Conservation (phyloP, 176 grass and related monocot species). For the Zoysia japonica region DNA sequence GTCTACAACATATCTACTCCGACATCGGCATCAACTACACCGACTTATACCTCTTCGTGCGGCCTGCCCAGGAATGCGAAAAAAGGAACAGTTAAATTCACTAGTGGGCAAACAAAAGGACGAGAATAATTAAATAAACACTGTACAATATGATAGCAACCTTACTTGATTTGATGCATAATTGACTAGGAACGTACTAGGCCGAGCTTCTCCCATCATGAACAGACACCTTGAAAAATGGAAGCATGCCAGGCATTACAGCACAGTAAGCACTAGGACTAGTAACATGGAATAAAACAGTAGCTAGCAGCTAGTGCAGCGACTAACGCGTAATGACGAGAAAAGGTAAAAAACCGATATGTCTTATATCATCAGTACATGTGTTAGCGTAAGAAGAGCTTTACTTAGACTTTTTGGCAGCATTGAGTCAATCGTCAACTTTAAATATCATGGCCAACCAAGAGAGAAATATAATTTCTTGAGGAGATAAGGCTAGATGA, state of each 20-base stretch:
- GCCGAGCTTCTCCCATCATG: neutral
- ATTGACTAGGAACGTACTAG: neutral
- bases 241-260: neutral
- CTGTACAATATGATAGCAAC: neutral
- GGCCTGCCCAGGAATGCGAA: too few relatives aligned
- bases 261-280: neutral
- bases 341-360: neutral
- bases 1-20: too few relatives aligned
- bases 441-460: constrained; percentile 32
- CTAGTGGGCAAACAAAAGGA: neutral
- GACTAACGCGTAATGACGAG: neutral
- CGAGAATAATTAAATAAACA: neutral
- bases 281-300: neutral
- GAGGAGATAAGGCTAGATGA: constrained; percentile 33
- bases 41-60: too few relatives aligned
- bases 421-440: constrained; percentile 40
- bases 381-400: constrained; percentile 21
- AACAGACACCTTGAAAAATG: constrained; percentile 9
- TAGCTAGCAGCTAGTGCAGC: neutral
- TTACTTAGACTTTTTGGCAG: constrained; percentile 22
- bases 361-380: neutral
- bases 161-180: neutral
- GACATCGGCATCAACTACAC: too few relatives aligned
- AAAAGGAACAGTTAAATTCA: neutral
- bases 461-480: constrained; percentile 10